Evolutionary conservation across 352 stramenopile species (phyloP).

Genomic region (Pythium plurisporium): DNA sequence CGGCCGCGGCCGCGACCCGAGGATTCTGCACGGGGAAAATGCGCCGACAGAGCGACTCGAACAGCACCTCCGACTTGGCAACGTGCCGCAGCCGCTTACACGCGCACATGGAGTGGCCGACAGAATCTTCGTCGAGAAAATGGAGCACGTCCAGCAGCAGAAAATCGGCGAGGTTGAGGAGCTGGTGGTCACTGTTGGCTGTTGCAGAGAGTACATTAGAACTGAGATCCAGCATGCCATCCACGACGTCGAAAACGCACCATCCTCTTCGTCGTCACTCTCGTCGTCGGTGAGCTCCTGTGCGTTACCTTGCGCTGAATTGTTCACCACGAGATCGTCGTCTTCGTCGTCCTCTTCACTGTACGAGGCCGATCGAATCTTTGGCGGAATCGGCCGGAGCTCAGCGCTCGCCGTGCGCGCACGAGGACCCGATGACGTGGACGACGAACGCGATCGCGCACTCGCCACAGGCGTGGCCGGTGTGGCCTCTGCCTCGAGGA

Average conservation of each 20-base stretch:
- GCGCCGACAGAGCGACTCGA: constrained; percentile 59
- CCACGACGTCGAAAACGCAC: neutral
- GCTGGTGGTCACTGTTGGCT: constrained; percentile 32
- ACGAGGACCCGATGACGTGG: neutral
- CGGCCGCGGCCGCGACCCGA: constrained; percentile 29
- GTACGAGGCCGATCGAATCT: constrained; percentile 7
- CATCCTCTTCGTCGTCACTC: constrained; percentile 24
- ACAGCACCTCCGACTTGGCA: constrained; percentile 48
- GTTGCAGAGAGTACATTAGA: too few relatives aligned
- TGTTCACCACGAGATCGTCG: constrained; percentile 2
- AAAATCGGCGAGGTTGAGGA: constrained; percentile 67
- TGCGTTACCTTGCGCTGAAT: neutral
- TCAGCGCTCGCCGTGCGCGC: constrained; percentile 1
- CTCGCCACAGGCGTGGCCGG: neutral
- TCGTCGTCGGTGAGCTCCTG: neutral
- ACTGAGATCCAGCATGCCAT: neutral
- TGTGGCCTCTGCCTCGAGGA: constrained; percentile 52
- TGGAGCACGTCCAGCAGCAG: constrained; percentile 65
- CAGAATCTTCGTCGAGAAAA: constrained; percentile 73
- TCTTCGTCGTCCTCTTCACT: constrained; percentile 7
- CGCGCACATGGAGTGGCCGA: constrained; percentile 41
- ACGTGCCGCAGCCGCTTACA: constrained; percentile 60
- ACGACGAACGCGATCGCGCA: neutral
- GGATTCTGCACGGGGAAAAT: constrained; percentile 68
- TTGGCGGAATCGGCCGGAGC: neutral